Percentiles rank a stretch among this genome's conserved stretches.
Conservation (phyloP, 352 stramenopile genomes). For the Phytophthora palmivora region DNA sequence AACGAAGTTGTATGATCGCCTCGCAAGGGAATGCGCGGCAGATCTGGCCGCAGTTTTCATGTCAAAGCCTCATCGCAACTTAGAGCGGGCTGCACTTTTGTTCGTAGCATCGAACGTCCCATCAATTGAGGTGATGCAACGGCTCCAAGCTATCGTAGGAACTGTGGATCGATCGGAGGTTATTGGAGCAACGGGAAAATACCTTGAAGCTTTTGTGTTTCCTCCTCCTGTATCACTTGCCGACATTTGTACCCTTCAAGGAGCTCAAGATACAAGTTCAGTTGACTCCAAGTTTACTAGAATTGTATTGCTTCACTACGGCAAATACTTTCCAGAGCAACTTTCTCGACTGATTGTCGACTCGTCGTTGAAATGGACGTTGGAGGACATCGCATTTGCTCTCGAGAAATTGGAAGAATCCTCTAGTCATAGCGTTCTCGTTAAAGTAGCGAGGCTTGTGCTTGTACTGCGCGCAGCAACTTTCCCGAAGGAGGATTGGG, state of each 20-base stretch:
- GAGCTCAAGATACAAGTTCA: slow-evolving; percentile 11
- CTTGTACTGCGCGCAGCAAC: slow-evolving; percentile 56
- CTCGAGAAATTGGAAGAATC: slow-evolving; percentile 62
- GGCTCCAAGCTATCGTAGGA: slow-evolving; percentile 57
- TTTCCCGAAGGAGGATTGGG: slow-evolving; percentile 40
- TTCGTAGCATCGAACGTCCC: slow-evolving; percentile 77
- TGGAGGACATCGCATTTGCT: slow-evolving; percentile 73
- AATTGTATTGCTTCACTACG: slow-evolving; percentile 75
- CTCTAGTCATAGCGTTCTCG: slow-evolving; percentile 52
- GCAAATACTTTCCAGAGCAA: slow-evolving; percentile 77
- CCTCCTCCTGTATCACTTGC: slow-evolving; percentile 42
- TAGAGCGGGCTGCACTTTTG: slow-evolving; percentile 68
- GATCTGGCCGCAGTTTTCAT: slow-evolving; percentile 73
- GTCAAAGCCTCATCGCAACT: slow-evolving; percentile 55
- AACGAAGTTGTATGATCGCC: slow-evolving; percentile 75
- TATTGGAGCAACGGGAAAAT: slow-evolving; percentile 62
- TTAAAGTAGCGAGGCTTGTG: slow-evolving; percentile 74
- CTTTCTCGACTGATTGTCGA: slow-evolving; percentile 77
- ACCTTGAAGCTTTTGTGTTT: slow-evolving; percentile 85
- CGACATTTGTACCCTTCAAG: slow-evolving; percentile 27
- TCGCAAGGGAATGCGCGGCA: slow-evolving; percentile 71
- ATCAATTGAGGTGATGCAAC: slow-evolving; percentile 62
- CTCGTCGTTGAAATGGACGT: slow-evolving; percentile 73
- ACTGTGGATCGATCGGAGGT: slow-evolving; percentile 56
- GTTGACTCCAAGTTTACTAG: slow-evolving; percentile 58